phyloP scores from a whole-genome alignment of 2,329 filamentous ascomycete species.

The Pestalotiopsis sp. region DNA sequence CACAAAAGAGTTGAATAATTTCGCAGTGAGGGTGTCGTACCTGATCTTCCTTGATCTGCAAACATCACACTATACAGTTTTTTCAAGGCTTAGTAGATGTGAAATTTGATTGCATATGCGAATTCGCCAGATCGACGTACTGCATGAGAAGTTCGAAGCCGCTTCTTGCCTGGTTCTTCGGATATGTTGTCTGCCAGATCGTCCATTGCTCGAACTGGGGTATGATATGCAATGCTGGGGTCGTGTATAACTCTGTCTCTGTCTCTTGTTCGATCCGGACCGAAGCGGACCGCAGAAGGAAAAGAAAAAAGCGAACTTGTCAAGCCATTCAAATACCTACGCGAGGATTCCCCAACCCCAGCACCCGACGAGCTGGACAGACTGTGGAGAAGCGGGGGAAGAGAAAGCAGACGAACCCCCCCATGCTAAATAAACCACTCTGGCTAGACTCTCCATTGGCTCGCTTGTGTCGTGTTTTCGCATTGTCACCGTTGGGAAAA shows the following conservation, averaged over 20 bases:
- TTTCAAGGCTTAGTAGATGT: not conserved
- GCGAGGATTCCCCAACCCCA: not conserved
- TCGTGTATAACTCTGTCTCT: not conserved
- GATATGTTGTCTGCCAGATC: not conserved
- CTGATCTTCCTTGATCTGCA: constrained; percentile 52
- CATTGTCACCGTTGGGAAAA: not conserved
- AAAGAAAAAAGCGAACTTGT: not conserved
- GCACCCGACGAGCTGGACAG: constrained; percentile 5
- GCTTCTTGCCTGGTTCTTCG: constrained; percentile 39
- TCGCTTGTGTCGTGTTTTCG: not conserved
- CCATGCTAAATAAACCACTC: not conserved
- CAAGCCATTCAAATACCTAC: not conserved
- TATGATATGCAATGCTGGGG: not conserved
- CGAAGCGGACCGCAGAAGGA: constrained; percentile 15
- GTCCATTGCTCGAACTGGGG: not conserved
- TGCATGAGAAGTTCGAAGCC: constrained; percentile 45
- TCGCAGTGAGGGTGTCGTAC: constrained; percentile 26
- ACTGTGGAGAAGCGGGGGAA: constrained; percentile 9
- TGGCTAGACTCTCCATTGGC: not conserved
- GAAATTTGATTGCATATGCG: constrained; percentile 12
- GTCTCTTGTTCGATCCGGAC: constrained; percentile 5
- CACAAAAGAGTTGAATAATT: not conserved
- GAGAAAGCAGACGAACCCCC: not conserved
- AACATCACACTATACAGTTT: constrained; percentile 43
- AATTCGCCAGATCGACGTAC: constrained; percentile 29